Evolutionary conservation across 2,329 filamentous ascomycete species (phyloP), one percentile per base, ranked within the genome.

Genomic region (Alternaria arbusti): DNA sequence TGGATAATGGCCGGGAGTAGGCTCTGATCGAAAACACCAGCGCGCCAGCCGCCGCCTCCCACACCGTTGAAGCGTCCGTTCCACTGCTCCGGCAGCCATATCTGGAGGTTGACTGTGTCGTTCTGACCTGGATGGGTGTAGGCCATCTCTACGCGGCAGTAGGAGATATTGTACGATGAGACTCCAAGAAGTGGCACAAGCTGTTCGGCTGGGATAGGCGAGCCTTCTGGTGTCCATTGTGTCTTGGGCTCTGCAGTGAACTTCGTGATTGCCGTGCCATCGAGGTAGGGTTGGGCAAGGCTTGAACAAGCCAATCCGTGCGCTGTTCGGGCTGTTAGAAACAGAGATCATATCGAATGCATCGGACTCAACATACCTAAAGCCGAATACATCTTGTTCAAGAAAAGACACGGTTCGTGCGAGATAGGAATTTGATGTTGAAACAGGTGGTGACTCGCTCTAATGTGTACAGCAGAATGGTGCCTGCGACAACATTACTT

Each of bases 41-140:
- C 78, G 3, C 67, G 65, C 46, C 65, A 76, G 2, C 72, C 78
- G 7, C 61, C 72, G 13, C 78, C 78, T 26, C 78, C 78, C 3
- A 72, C 73, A 8, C 72, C 75, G 58, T 77, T 73, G 9, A 77
- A 73, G 2, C 78, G 72, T 10, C 71, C 72, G 43, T 79, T 80
- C 78, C 76, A 79, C 6, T 68, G 63, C 0, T 74, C 62, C 3
- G 78, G 77, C 10, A 80, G 70, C 77, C 77, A 79, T n/a, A 65
- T 61, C 56, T 74, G 69, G 10, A 76, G 64, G 4, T 72, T 47
- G 4, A 77, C 72, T 3, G 69, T 65, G 60, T 78, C 75, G 13
- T 72, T 56, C 47, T 50, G 25, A 6, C 47, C 47, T 20, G n/a
- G 25, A 20, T 50, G 47, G n/a, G 13, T 50, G 11, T 50, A 22